A percentile compares a stretch with the other conserved stretches of the same genome.
phyloP scores from a whole-genome alignment of 257 asterid species.

The Ilex asprella region DNA sequence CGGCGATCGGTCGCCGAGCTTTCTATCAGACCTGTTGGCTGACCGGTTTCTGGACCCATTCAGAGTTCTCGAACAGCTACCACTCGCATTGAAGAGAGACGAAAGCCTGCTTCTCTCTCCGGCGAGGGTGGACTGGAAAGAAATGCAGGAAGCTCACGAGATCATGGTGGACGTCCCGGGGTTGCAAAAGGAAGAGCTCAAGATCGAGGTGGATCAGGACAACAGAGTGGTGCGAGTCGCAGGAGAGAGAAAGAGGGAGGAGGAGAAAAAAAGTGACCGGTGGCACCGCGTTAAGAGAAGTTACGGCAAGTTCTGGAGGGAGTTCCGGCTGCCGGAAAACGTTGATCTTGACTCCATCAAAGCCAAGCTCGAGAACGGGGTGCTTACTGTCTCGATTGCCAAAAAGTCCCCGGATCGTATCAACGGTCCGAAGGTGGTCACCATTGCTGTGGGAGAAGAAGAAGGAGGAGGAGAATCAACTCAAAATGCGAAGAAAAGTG shows the following conservation, averaged over 20 bases:
- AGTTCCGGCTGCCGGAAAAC: slow-evolving; percentile 23
- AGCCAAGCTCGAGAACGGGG: slow-evolving; percentile 25
- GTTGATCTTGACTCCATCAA: slow-evolving; percentile 14
- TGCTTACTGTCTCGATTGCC: slow-evolving; percentile 16
- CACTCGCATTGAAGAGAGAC: slow-evolving; percentile 17
- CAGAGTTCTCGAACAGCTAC: slow-evolving; percentile 21
- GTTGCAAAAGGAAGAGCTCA: slow-evolving; percentile 16
- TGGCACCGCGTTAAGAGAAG: slow-evolving; percentile 22
- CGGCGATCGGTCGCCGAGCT: slow-evolving; percentile 3
- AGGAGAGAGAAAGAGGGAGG: slow-evolving; percentile 17
- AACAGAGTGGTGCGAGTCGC: slow-evolving; percentile 16
- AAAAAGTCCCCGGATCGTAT: slow-evolving; percentile 16
- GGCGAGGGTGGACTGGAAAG: slow-evolving; percentile 26
- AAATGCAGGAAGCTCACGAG: slow-evolving; percentile 14
- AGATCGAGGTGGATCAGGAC: slow-evolving; percentile 19
- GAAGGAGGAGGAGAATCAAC: not conserved
- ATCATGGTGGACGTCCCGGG: slow-evolving; percentile 22
- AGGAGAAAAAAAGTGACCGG: slow-evolving; percentile 5
- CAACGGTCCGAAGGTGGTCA: slow-evolving; percentile 17
- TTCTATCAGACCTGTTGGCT: not conserved
- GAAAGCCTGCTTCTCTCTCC: not conserved
- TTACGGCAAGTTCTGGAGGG: slow-evolving; percentile 23
- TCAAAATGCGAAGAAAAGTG: not conserved
- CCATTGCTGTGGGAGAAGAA: not conserved
- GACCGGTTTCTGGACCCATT: slow-evolving; percentile 20